Conservation (phyloP, 345 rosid species). For the Populus ilicifolia region DNA sequence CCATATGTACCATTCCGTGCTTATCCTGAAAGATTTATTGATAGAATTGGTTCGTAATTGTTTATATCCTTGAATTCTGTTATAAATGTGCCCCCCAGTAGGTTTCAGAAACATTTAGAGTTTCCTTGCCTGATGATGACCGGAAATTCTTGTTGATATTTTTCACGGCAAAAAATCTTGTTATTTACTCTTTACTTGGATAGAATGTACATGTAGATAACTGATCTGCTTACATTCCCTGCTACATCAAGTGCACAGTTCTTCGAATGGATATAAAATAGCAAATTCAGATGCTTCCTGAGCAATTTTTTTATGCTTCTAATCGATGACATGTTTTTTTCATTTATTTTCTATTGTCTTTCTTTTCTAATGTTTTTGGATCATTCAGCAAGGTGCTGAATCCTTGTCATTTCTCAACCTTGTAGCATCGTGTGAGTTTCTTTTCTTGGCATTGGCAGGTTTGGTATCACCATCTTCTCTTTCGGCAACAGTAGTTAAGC, state of each 20-base stretch:
- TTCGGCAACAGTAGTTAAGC: constrained; percentile 14
- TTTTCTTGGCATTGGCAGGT: constrained; percentile 24
- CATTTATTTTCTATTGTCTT: background rate
- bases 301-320: background rate
- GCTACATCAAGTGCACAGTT: background rate
- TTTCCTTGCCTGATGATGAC: no score
- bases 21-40: background rate
- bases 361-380: background rate
- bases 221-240: background rate
- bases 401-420: background rate
- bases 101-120: no score
- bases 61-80: background rate
- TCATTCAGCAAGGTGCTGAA: background rate
- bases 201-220: no score
- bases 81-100: no score
- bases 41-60: background rate
- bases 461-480: constrained; percentile 27
- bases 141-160: no score
- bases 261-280: background rate
- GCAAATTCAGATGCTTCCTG: background rate
- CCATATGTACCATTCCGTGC: background rate
- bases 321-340: background rate
- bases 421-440: background rate
- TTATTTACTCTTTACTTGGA: no score
- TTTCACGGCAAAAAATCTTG: no score